A percentile compares a stretch with the other conserved stretches of the same genome.
These are phyloP conservation scores for Quillaja saponaria DNA, from an alignment of 306 rosid species.

Conservation along the genomic window DNA sequence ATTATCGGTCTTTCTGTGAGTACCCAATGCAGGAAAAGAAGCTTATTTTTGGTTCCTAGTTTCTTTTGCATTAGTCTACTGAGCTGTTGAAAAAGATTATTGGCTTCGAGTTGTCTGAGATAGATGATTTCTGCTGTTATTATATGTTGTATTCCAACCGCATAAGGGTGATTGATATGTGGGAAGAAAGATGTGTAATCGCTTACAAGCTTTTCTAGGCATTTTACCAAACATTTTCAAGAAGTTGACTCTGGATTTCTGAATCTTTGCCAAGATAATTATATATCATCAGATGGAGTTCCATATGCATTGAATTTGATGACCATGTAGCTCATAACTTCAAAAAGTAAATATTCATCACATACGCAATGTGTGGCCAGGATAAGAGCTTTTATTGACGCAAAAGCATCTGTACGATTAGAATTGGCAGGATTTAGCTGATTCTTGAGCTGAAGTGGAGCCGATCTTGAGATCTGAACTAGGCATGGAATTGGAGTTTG, in stretches of 20 bases:
- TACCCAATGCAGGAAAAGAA: slow-evolving; percentile 6
- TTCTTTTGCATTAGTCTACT: slow-evolving; percentile 19
- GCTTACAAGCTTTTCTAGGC: slow-evolving; percentile 94
- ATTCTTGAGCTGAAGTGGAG: slow-evolving; percentile 31
- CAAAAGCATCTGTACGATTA: slow-evolving; percentile 3
- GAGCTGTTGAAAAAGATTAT: not conserved
- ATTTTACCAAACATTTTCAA: slow-evolving; percentile 72
- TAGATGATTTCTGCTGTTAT: not conserved
- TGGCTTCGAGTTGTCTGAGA: slow-evolving; percentile 6
- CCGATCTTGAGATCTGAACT: slow-evolving; percentile 22
- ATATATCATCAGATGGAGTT: not conserved
- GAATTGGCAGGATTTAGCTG: slow-evolving; percentile 7
- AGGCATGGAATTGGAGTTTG: slow-evolving; percentile 12
- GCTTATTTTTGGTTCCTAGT: slow-evolving; percentile 8
- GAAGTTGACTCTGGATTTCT: slow-evolving; percentile 67
- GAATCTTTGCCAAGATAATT: slow-evolving; percentile 17
- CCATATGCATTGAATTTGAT: not conserved
- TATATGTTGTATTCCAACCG: slow-evolving; percentile 20
- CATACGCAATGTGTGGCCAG: not conserved
- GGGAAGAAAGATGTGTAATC: slow-evolving; percentile 89
- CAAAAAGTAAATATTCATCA: not conserved
- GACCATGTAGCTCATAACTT: not conserved
- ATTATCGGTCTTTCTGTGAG: not conserved
- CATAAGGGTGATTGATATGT: slow-evolving; percentile 83
- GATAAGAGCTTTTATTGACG: not conserved